These are phyloP conservation scores for Alternaria gaisen DNA, from an alignment of 2,329 filamentous ascomycete genomes.

Conservation along the genomic window DNA sequence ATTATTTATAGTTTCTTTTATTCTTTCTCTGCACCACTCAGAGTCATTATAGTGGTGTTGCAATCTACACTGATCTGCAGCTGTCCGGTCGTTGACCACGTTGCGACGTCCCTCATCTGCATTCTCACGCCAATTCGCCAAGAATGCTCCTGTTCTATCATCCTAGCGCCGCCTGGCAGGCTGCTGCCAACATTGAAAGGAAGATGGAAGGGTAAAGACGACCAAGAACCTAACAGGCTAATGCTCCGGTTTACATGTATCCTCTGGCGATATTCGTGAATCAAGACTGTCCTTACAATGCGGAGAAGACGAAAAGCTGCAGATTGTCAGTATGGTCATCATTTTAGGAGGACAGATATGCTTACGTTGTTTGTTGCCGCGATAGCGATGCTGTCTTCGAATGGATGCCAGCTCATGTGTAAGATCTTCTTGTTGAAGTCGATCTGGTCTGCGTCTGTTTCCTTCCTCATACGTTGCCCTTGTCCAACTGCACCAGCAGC, in stretches of 20 bases:
- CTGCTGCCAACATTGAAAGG: conserved; percentile 39
- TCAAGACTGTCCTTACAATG: conserved; percentile 53
- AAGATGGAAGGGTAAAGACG: conserved; percentile 41
- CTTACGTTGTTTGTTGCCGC: conserved; percentile 99
- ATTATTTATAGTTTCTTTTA: conserved; percentile 34
- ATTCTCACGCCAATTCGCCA: conserved; percentile 33
- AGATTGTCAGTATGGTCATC: conserved; percentile 13
- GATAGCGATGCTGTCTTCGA: conserved; percentile 99
- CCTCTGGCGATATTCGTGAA: conserved; percentile 36
- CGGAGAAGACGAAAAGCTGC: conserved; percentile 66
- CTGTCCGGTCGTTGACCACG: conserved; percentile 36
- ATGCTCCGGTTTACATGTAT: conserved; percentile 41
- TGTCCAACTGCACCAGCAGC: conserved; percentile 75
- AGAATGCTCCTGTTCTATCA: conserved; percentile 42
- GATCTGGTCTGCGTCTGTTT: conserved; percentile 98
- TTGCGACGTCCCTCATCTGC: conserved; percentile 38
- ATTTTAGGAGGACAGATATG: conserved; percentile 21
- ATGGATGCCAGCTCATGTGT: conserved; percentile 99
- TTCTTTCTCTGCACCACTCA: conserved; percentile 43
- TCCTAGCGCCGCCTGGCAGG: conserved; percentile 39
- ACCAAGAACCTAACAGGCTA: conserved; percentile 38
- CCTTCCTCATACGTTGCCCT: conserved; percentile 95
- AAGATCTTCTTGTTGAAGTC: conserved; percentile 99
- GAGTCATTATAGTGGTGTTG: conserved; percentile 44
- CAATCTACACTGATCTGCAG: conserved; percentile 42